Base-by-base conservation (phyloP, 768 basidiomycete species). In the Naganishia friedmannii region DNA sequence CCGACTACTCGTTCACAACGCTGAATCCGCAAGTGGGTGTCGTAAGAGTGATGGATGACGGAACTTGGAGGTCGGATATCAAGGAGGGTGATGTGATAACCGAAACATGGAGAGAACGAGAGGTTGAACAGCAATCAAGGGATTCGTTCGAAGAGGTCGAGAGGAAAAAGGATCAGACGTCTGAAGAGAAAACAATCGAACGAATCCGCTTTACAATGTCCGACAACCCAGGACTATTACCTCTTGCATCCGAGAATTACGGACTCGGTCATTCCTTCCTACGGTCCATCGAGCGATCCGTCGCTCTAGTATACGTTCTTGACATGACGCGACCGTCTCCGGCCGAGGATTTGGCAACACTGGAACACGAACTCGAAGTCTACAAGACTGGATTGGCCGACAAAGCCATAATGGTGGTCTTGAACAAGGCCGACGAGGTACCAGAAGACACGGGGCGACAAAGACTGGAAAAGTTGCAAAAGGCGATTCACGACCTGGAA, bases 191-290 rank as follows among this genome's bases (percentile, higher is more conserved):
- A 31, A 67, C 57, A 17, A 56, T 75, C 46, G 57, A 69, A 53
- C 66, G 65, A 53, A 58, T 66, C 23, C 87, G 96, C 12, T 96
- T 98, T 84, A 96, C 93, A 17, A 88, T 99, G 73, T 91, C 93
- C 45, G 96, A 99, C 82, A 98, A 97, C 77, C 96, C 96, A 0
- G 96, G 96, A 9, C 87, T 98, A 54, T 88, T 98, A 68, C 86
- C 87, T 10, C 84, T 86, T 17, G 91, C 93, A 2, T 90, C 92
- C 2, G 88, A 92, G 75, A 91, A 95, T 78, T 88, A 92, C 58
- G 96, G 94, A 3, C 86, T 98, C 1, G 96, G 95, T 0, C 93
- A 97, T 81, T 89, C 90, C 0, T 98, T 98, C 84, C 82, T 99
- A 32, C 87, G 93, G 15, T 89, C 92, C 0, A 91, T 98, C 80